These are phyloP conservation scores for Annona squamosa DNA, from an alignment of 164 flowering plant species.

Conservation along the genomic window DNA sequence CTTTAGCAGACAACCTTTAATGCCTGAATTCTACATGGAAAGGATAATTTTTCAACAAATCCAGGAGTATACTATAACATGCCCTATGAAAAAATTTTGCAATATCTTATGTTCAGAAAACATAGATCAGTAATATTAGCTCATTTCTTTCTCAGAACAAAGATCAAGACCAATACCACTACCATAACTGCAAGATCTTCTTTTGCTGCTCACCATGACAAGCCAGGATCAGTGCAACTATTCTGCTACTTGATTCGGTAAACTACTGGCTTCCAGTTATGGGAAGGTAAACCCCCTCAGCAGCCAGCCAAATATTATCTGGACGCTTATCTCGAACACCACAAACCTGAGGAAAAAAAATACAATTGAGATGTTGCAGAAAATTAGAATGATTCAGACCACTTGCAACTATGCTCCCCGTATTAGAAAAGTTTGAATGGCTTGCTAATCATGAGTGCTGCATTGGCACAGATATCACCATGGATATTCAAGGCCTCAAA, in stretches of 20 bases:
- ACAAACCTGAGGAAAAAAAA: slow-evolving; percentile 57
- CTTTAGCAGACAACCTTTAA: no score
- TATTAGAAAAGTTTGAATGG: no score
- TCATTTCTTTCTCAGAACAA: neutral
- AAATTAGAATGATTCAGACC: neutral
- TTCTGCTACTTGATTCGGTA: neutral
- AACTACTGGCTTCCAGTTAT: slow-evolving; percentile 40
- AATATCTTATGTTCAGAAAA: neutral
- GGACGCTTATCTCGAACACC: slow-evolving; percentile 77
- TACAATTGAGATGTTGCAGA: neutral
- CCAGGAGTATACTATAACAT: no score
- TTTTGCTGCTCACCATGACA: neutral
- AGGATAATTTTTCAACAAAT: no score
- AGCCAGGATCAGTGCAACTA: neutral
- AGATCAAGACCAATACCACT: neutral
- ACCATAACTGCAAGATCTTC: neutral
- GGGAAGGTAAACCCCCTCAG: slow-evolving; percentile 91
- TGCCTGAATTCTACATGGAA: no score
- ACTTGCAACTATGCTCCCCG: neutral
- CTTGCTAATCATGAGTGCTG: neutral
- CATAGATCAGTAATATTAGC: neutral
- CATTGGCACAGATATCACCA: neutral
- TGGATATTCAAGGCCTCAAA: no score
- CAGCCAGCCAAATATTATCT: slow-evolving; percentile 92
- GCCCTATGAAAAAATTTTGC: neutral